A percentile compares a stretch with the other conserved stretches of the same genome.
Conservation (phyloP, 2,329 filamentous ascomycete species). For the Nemania sp. region DNA sequence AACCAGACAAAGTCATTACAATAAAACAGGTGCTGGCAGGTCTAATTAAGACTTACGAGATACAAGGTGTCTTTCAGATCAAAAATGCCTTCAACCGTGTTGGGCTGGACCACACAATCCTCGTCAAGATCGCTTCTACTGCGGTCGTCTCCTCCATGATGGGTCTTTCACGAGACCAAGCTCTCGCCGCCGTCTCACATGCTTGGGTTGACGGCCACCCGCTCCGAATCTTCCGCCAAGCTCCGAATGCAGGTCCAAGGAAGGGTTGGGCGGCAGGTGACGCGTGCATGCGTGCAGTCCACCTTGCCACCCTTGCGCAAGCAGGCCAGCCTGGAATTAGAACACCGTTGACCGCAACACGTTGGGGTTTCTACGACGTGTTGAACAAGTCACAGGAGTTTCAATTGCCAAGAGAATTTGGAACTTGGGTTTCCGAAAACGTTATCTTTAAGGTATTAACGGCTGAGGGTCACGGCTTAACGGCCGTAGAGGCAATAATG, state of each 20-base stretch:
- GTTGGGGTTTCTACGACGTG: constrained; percentile 43
- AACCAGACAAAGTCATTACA: constrained; percentile 29
- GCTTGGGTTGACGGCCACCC: constrained; percentile 46
- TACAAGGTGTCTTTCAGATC: constrained; percentile 43
- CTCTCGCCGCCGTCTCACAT: constrained; percentile 43
- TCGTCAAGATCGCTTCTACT: constrained; percentile 47
- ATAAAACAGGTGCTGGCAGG: constrained; percentile 28
- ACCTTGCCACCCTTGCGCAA: constrained; percentile 39
- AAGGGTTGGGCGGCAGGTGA: constrained; percentile 49
- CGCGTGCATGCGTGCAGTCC: constrained; percentile 45
- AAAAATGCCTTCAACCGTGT: constrained; percentile 39
- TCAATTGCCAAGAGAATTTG: constrained; percentile 27
- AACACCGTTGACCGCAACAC: constrained; percentile 36
- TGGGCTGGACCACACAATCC: constrained; percentile 47
- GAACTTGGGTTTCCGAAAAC: constrained; percentile 35
- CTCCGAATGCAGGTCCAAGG: constrained; percentile 41
- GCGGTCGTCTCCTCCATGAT: constrained; percentile 45
- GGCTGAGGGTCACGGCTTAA: constrained; percentile 27
- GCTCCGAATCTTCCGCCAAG: constrained; percentile 40
- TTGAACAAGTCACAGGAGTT: constrained; percentile 24
- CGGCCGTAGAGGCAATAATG: constrained; percentile 25
- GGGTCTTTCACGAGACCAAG: constrained; percentile 40
- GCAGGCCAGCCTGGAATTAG: constrained; percentile 29
- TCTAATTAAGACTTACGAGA: constrained; percentile 46
- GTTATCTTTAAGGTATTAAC: constrained; percentile 28